Percentiles rank a stretch among this genome's conserved stretches.
Evolutionary conservation across 192 early-diverging fungal genomes (phyloP).

Genomic region (Coemansia sp.): DNA sequence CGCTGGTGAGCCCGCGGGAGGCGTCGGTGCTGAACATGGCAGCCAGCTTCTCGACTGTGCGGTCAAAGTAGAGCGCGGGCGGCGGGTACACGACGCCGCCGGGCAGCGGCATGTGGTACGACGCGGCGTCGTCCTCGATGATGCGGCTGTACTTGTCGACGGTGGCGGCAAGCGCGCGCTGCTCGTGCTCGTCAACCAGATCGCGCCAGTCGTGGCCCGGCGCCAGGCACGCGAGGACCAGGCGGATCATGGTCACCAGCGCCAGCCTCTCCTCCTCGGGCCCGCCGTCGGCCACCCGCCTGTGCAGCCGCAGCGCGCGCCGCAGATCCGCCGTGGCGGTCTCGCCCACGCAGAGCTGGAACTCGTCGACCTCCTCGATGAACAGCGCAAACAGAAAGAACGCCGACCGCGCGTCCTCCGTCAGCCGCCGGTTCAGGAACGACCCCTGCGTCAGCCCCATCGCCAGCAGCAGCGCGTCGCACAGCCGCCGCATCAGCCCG

Average conservation of each 20-base stretch:
- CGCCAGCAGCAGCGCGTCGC: slow-evolving; percentile 79
- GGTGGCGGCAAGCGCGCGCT: slow-evolving; percentile 66
- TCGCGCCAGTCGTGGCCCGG: slow-evolving; percentile 90
- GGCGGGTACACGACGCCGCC: slow-evolving; percentile 50
- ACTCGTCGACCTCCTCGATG: slow-evolving; percentile 88
- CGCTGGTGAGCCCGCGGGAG: slow-evolving; percentile 59
- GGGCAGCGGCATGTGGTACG: slow-evolving; percentile 51
- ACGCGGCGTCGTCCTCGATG: slow-evolving; percentile 42
- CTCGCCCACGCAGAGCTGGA: slow-evolving; percentile 74
- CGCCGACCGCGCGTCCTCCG: slow-evolving; percentile 77
- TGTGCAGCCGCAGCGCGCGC: slow-evolving; percentile 57
- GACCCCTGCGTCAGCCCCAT: slow-evolving; percentile 63
- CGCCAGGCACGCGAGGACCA: slow-evolving; percentile 70
- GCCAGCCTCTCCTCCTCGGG: slow-evolving; percentile 67
- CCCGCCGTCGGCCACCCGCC: slow-evolving; percentile 70
- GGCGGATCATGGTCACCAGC: slow-evolving; percentile 71
- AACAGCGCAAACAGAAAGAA: slow-evolving; percentile 95
- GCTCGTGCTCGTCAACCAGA: slow-evolving; percentile 76
- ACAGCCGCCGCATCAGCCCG: slow-evolving; percentile 79
- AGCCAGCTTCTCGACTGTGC: slow-evolving; percentile 73
- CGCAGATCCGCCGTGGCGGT: slow-evolving; percentile 77
- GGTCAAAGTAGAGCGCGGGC: slow-evolving; percentile 88
- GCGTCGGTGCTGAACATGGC: slow-evolving; percentile 79
- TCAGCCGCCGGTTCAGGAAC: slow-evolving; percentile 57
- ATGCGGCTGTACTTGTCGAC: slow-evolving; percentile 60